Percentiles rank a stretch among this genome's conserved stretches.
phyloP scores from a whole-genome alignment of 2,329 filamentous ascomycete species.

The Trichoderma polysporum region DNA sequence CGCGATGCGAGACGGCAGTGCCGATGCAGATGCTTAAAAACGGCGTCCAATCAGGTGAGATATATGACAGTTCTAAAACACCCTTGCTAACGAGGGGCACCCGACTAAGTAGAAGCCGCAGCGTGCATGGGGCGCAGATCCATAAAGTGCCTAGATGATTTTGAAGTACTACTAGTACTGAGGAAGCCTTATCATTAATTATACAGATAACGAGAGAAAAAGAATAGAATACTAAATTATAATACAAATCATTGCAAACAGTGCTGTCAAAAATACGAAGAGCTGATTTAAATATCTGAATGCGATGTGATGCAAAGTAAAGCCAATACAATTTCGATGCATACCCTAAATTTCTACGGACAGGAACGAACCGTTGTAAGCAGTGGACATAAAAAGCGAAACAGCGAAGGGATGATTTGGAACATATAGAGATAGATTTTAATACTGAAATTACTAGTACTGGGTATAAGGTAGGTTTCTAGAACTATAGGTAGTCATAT shows the following conservation, averaged over 20 bases:
- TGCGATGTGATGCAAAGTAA: not conserved
- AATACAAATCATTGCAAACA: no score
- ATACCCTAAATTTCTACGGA: not conserved
- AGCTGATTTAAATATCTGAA: not conserved
- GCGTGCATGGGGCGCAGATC: not conserved
- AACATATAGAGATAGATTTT: no score
- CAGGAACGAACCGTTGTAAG: no score
- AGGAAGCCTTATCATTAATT: no score
- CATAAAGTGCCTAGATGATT: not conserved
- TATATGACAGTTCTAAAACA: constrained; percentile 17
- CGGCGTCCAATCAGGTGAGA: constrained; percentile 12
- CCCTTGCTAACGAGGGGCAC: constrained; percentile 11
- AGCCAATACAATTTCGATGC: not conserved
- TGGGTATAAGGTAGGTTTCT: no score
- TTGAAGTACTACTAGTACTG: not conserved
- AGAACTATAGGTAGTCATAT: no score
- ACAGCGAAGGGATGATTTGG: not conserved
- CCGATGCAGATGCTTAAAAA: constrained; percentile 10
- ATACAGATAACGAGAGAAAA: no score
- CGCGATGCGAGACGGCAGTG: constrained; percentile 5
- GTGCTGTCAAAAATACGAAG: not conserved
- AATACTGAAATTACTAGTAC: no score
- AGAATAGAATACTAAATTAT: no score
- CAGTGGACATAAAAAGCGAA: no score
- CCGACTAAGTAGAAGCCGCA: not conserved